Evolutionary conservation across 495 filamentous ascomycete species (phyloP), one percentile per base, ranked within the genome.

Genomic region (Aspergillus incahuasiensis): DNA sequence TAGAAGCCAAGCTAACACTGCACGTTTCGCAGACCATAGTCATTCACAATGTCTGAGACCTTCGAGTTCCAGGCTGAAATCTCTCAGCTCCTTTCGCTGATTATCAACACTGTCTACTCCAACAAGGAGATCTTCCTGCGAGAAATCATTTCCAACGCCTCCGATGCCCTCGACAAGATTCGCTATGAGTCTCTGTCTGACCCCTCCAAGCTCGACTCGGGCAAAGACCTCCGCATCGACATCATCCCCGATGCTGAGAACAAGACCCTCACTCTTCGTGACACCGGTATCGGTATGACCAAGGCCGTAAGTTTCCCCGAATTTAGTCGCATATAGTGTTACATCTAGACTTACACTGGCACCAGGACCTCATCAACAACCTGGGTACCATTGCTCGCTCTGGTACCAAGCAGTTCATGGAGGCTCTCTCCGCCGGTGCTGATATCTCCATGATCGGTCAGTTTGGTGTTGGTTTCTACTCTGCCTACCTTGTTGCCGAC

Each of bases 51-150:
- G 91, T 74, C 91, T 59, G 88, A 96, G 81, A 95, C 90, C 56
- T 97, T 97, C 80, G 91, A 97, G 86, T 98, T 98, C 82, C 94
- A 98, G 86, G 92, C 92, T 87, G 92, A 97, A 87, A 97, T 97
- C 75, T 96, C 91, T 86, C 94, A 98, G 90, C 89, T 98, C 51
- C 88, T 98, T 69, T 91, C 87, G 59, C 86, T 98, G 68, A 97
- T 98, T 78, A 97, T 98, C 82, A 98, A 98, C 88, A 97, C 94
- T 57, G 94, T 98, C 80, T 98, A 98, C 86, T 96, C 92, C 61
- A 98, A 98, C 84, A 98, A 98, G 85, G 94, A 97, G 80, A 98
- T 98, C 76, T 98, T 97, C 86, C 79, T 98, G 63, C 82, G 94
- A 85, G 94, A 98, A 75, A 73, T 98, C 64, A 88, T 98, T 64